Evolutionary conservation across 257 asterid species (phyloP).

Genomic region (Solanum habrochaites): DNA sequence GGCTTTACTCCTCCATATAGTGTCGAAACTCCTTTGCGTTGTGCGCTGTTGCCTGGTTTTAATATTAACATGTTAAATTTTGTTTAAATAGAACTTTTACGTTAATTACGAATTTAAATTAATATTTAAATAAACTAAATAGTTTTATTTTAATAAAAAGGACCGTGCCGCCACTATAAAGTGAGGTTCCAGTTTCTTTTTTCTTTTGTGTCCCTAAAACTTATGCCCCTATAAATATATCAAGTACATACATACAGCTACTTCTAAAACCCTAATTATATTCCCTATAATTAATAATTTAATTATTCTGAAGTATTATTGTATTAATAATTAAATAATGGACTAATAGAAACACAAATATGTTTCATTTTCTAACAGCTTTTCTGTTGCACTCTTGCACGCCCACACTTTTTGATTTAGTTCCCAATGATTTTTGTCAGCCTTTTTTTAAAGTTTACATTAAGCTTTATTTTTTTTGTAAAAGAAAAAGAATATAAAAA

Average conservation of each 20-base stretch:
- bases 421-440: not conserved
- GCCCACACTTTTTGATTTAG: not conserved
- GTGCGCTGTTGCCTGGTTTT: no score
- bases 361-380: not conserved
- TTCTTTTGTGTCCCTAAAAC: not conserved
- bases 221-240: not conserved
- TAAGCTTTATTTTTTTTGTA: not conserved
- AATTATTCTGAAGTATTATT: not conserved
- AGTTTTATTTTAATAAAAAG: no score
- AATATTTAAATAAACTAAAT: no score
- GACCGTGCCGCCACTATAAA: slow-evolving; percentile 2
- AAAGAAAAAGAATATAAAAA: not conserved
- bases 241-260: not conserved
- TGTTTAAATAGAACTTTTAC: rapidly evolving
- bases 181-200: not conserved
- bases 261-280: not conserved
- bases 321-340: not conserved
- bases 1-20: no score
- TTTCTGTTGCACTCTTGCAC: not conserved
- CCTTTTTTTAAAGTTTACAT: not conserved
- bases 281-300: not conserved
- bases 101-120: not conserved
- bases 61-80: not conserved
- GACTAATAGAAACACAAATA: not conserved
- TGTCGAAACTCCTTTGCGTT: no score